A percentile compares a stretch with the other conserved stretches of the same genome.
Conservation (phyloP, 2,329 filamentous ascomycete genomes). For the Fusarium sp. region DNA sequence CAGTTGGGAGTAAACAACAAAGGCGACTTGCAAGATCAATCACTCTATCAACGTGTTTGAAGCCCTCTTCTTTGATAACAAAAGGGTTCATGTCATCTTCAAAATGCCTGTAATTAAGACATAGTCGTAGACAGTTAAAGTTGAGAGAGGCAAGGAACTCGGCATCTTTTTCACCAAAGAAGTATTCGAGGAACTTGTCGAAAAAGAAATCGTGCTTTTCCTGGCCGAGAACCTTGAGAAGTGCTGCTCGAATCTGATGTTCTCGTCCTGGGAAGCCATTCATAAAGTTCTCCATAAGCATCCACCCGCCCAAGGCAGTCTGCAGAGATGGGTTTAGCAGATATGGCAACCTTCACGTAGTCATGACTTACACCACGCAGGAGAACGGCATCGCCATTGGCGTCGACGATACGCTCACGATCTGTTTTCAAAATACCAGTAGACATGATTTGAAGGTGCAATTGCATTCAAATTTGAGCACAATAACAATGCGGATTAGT, state of each 20-base stretch:
- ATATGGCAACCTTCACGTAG: background rate
- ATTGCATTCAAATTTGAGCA: no score
- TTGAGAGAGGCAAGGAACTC: slow-evolving; percentile 67
- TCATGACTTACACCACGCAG: slow-evolving; percentile 51
- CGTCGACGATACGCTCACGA: slow-evolving; percentile 57
- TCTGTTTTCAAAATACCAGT: slow-evolving; percentile 45
- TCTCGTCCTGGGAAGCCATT: slow-evolving; percentile 71
- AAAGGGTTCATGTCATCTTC: slow-evolving; percentile 65
- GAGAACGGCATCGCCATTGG: slow-evolving; percentile 59
- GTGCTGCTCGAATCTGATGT: slow-evolving; percentile 64
- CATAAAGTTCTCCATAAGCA: slow-evolving; percentile 72
- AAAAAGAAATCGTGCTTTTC: slow-evolving; percentile 73
- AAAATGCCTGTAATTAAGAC: slow-evolving; percentile 71
- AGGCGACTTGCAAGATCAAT: slow-evolving; percentile 56
- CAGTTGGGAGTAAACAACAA: no score
- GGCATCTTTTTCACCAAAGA: slow-evolving; percentile 69
- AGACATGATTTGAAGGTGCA: slow-evolving; percentile 5
- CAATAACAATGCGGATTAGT: no score
- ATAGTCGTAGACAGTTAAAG: slow-evolving; percentile 69
- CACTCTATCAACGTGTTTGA: slow-evolving; percentile 64
- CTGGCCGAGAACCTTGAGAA: slow-evolving; percentile 65
- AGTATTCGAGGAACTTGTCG: slow-evolving; percentile 68
- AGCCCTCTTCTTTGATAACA: slow-evolving; percentile 62
- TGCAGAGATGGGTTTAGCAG: background rate
- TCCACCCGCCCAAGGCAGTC: slow-evolving; percentile 50